Evolutionary conservation across 345 rosid species (phyloP).

Genomic region (Murraya koenigii): DNA sequence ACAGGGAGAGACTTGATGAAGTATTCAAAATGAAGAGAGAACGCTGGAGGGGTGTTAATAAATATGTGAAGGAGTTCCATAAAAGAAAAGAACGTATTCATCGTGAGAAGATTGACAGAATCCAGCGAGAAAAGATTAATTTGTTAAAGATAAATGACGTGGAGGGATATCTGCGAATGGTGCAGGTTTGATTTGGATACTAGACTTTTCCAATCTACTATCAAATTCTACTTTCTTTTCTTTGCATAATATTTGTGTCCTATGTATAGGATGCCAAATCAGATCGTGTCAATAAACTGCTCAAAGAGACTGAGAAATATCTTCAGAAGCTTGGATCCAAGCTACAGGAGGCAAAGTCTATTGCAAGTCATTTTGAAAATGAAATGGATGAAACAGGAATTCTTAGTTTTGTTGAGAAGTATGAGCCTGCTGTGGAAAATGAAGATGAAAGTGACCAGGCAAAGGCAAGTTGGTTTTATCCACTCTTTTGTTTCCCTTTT

Average conservation of each 20-base stretch:
- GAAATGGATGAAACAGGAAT: constrained; percentile 56
- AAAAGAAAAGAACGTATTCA: constrained; percentile 85
- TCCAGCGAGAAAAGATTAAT: constrained; percentile 94
- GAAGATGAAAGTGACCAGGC: constrained; percentile 93
- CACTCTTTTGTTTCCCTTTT: constrained; percentile 8
- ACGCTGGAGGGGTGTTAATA: constrained; percentile 88
- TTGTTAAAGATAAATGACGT: constrained; percentile 90
- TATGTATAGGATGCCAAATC: constrained; percentile 77
- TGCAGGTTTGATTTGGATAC: constrained; percentile 58
- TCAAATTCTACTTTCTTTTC: constrained; percentile 16
- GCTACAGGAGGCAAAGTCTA: constrained; percentile 65
- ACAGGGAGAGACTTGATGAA: constrained; percentile 87
- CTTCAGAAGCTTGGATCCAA: constrained; percentile 88
- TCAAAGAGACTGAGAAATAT: constrained; percentile 91
- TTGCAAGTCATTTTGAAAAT: constrained; percentile 54
- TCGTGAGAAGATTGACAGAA: constrained; percentile 93
- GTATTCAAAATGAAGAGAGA: constrained; percentile 75
- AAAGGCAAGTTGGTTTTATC: constrained; percentile 49
- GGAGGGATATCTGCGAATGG: constrained; percentile 96
- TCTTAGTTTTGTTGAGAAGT: constrained; percentile 45
- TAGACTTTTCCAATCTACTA: constrained; percentile 7
- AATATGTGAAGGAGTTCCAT: constrained; percentile 85
- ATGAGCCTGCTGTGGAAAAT: constrained; percentile 60
- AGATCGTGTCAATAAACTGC: constrained; percentile 83
- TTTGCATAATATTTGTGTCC: constrained; percentile 7